Evolutionary conservation across 129 eudicot species (phyloP), one percentile per base, ranked within the genome.

Genomic region (Saussurea involucrata): DNA sequence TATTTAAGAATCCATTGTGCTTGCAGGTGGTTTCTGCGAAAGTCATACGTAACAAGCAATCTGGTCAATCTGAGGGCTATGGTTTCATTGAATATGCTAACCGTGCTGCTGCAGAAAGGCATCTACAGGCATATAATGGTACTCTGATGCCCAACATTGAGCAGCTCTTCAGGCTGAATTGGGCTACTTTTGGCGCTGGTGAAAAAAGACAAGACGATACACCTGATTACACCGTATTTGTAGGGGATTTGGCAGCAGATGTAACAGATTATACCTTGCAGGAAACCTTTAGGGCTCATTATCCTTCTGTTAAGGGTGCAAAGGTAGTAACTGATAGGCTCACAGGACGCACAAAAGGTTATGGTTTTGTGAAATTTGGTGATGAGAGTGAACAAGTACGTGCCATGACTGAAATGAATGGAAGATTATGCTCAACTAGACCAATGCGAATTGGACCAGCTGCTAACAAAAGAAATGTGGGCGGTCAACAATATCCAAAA

Each of bases 381-480:
- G 99, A 95, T 80, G 99, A 95, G 78, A 88, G 85, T 57, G 97
- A 95, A 73, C 96, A 92, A 69, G 1, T 86, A 8, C 95, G 91
- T 68, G 96, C 97, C 2, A 95, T 95, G 99, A 83, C 91, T 29
- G 97, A 95, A 83, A 95, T 92, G 99, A 92, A 92, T 87, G 97
- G 99, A 60, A 80, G 70, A 75, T 64, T 88, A 70, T 92, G 97
- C 72, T 88, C 95, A 61, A 90, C 87, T 8, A 92, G 99, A 76
- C 89, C 97, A 57, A 92, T 95, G 96, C 92, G 97, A 24, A 85
- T 92, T 83, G 99, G 97, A 22, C 92, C 89, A 18, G 96, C 97
- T 78, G 89, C 97, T 55, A 92, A 84, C 85, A 95, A 94, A 83
- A 88, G 87, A 71, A 85, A 64, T 72, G 44, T 29, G 37, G 82